phyloP scores from a whole-genome alignment of 768 basidiomycete species.

The Pleurotus salmoneostramineus region DNA sequence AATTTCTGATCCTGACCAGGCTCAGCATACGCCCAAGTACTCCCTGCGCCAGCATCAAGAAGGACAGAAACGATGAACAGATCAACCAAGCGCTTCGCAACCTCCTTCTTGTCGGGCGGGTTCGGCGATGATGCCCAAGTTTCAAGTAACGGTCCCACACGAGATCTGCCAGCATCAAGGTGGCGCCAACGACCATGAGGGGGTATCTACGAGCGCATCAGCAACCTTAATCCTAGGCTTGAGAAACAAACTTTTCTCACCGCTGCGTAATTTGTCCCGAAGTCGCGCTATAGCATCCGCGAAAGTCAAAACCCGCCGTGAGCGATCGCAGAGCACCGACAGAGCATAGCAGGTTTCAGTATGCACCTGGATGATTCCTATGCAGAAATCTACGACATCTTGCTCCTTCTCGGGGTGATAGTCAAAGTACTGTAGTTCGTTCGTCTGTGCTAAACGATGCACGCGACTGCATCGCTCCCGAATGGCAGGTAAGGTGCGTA shows the following conservation, averaged over 20 bases:
- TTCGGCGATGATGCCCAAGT: slow-evolving; percentile 46
- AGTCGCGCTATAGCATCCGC: slow-evolving; percentile 62
- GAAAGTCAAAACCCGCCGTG: not conserved
- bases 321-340: not conserved
- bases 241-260: slow-evolving; percentile 33
- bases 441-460: slow-evolving; percentile 69
- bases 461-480: slow-evolving; percentile 81
- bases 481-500: slow-evolving; percentile 86
- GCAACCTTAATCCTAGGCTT: not conserved
- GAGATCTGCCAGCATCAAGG: slow-evolving; percentile 64
- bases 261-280: slow-evolving; percentile 59
- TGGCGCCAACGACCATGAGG: slow-evolving; percentile 92
- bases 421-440: slow-evolving; percentile 80
- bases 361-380: slow-evolving; percentile 71
- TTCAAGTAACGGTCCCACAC: slow-evolving; percentile 56
- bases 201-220: slow-evolving; percentile 50
- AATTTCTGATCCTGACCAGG: slow-evolving; percentile 42
- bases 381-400: slow-evolving; percentile 70
- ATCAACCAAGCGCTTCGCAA: slow-evolving; percentile 76
- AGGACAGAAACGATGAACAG: slow-evolving; percentile 89
- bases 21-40: slow-evolving; percentile 74
- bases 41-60: slow-evolving; percentile 92
- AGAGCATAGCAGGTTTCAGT: not conserved
- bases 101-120: slow-evolving; percentile 50
- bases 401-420: slow-evolving; percentile 76